A percentile compares a stretch with the other conserved stretches of the same genome.
Conservation (phyloP, 495 filamentous ascomycete genomes). For the Neurospora hispaniola region DNA sequence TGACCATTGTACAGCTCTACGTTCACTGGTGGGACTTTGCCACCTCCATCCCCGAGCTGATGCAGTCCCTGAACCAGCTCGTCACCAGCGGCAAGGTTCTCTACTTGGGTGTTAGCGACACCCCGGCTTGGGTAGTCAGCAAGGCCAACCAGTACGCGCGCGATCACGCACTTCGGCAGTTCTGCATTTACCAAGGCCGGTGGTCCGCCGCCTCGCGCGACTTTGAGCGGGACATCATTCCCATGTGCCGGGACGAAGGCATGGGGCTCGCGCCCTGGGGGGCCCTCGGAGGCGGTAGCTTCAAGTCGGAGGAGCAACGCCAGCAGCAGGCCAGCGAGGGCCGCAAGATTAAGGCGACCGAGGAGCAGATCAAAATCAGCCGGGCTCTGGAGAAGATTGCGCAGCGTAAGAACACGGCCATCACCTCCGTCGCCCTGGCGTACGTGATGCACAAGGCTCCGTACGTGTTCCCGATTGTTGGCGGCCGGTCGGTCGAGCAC, state of each 20-base stretch:
- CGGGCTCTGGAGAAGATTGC: conserved; percentile 49
- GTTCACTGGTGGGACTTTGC: conserved; percentile 58
- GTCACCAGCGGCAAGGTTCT: conserved; percentile 54
- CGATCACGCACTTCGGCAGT: conserved; percentile 50
- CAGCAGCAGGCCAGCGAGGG: conserved; percentile 12
- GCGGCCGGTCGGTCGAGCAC: conserved; percentile 47
- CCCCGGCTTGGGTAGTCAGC: conserved; percentile 58
- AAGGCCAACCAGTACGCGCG: conserved; percentile 62
- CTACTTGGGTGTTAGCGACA: conserved; percentile 59
- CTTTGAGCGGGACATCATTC: conserved; percentile 60
- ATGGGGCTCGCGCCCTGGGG: conserved; percentile 62
- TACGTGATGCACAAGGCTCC: conserved; percentile 66
- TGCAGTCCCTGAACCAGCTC: conserved; percentile 54
- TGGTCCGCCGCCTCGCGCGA: conserved; percentile 54
- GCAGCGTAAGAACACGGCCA: conserved; percentile 35
- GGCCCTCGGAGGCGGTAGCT: conserved; percentile 51
- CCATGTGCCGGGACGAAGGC: conserved; percentile 54
- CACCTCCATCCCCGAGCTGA: conserved; percentile 55
- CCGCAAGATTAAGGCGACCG: conserved; percentile 12
- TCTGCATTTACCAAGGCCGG: conserved; percentile 56
- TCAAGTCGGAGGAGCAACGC: conserved; percentile 43
- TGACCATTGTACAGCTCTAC: conserved; percentile 27
- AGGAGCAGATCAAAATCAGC: conserved; percentile 41
- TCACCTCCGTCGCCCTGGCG: conserved; percentile 56
- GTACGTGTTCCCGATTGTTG: conserved; percentile 68